These are phyloP conservation scores for Cystoisospora suis DNA, from an alignment of 169 alveolate species.

Conservation along the genomic window DNA sequence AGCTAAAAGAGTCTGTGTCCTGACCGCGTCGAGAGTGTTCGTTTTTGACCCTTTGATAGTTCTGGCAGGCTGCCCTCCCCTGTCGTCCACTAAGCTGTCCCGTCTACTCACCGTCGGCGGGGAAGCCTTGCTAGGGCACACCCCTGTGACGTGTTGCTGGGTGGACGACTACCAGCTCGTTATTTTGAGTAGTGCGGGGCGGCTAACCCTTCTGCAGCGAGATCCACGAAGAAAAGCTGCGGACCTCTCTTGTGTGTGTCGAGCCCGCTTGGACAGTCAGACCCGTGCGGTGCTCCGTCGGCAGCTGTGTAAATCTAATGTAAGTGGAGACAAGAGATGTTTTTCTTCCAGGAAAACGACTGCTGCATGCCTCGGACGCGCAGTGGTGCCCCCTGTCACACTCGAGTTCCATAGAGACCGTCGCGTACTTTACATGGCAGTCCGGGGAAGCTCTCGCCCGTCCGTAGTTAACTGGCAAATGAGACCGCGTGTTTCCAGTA, in stretches of 20 bases:
- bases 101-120: neutral
- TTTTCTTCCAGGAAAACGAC: neutral
- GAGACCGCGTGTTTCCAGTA: too few relatives aligned
- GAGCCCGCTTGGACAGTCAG: neutral
- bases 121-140: constrained; percentile 18
- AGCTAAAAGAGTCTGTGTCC: neutral
- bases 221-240: neutral
- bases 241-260: neutral
- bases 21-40: neutral
- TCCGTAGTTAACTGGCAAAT: neutral
- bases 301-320: neutral
- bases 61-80: neutral
- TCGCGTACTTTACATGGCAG: neutral
- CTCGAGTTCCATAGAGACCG: neutral
- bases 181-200: neutral
- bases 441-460: neutral
- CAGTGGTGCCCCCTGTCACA: neutral
- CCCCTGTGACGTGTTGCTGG: constrained; percentile 24
- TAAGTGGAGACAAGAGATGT: neutral
- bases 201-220: neutral
- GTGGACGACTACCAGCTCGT: neutral
- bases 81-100: neutral
- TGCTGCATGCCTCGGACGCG: neutral
- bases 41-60: neutral
- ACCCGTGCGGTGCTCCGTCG: neutral